phyloP scores from a whole-genome alignment of 2,329 filamentous ascomycete genomes.

The Colletotrichum tabaci region DNA sequence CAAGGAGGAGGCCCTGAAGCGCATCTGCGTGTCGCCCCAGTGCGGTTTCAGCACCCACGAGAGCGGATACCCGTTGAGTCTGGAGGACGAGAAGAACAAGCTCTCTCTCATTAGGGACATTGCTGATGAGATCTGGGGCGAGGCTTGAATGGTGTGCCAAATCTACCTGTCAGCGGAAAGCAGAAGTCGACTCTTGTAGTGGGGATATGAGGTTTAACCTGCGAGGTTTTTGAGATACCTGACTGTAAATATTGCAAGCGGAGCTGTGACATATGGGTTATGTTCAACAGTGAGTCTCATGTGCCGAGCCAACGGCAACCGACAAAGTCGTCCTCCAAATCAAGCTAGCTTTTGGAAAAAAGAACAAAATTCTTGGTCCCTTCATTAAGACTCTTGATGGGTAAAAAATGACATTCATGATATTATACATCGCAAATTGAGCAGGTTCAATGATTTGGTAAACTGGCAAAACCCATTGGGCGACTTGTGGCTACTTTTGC shows the following conservation, averaged over 20 bases:
- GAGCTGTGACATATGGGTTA: not conserved
- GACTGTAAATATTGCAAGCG: conserved; percentile 12
- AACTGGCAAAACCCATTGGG: no score
- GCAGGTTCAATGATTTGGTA: no score
- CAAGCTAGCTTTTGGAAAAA: no score
- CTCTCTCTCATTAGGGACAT: conserved; percentile 79
- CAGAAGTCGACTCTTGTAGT: no score
- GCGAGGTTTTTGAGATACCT: not conserved
- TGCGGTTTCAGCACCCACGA: conserved; percentile 83
- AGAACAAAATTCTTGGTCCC: no score
- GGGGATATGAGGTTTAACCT: conserved; percentile 12
- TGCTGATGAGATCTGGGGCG: conserved; percentile 79
- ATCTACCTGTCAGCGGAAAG: no score
- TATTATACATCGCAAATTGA: no score
- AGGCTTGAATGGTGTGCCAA: conserved; percentile 43
- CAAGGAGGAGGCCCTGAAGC: conserved; percentile 77
- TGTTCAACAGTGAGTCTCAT: not conserved
- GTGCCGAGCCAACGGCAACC: not conserved
- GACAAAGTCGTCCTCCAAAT: no score
- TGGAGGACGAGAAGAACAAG: conserved; percentile 82
- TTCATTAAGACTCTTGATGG: no score
- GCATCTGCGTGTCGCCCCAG: conserved; percentile 78
- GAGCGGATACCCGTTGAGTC: conserved; percentile 77
- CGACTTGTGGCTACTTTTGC: no score
- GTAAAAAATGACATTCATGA: no score